Evolutionary conservation across 1,284 basidiomycete genomes (phyloP), one percentile per base, ranked within the genome.

Genomic region (Trichosporon coremiiforme): DNA sequence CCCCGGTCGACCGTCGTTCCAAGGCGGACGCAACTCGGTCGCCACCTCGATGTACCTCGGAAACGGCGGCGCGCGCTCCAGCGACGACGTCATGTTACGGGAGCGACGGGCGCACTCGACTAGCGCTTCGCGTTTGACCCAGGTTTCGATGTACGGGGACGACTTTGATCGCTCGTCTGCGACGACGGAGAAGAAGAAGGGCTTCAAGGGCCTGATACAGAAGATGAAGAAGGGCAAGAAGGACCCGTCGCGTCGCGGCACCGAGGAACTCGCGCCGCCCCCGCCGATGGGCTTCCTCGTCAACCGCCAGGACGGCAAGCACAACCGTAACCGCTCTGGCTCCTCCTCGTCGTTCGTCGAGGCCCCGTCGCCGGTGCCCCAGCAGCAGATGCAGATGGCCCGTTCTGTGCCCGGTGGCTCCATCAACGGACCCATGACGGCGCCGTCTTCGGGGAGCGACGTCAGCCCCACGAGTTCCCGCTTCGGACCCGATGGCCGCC

Each of bases 201-300:
- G 91, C 10, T 80, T 95, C 64, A 90, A 91, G 73, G 93, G 91
- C 79, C 89, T 95, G 65, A 91, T 93, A 89, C 88, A 88, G 70
- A 88, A 91, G 64, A 89, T 95, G 74, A 79, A 78, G 66, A 75
- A 76, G 65, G 36, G 68, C 64, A 69, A 73, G 60, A 69, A 41
- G 74, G 90, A 92, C 77, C 83, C 87, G 17, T 64, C 64, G 2
- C 57, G 68, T 5, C 25, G 22, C 10, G 25, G 64, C 3, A 63
- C 70, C 13, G 68, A 73, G 45, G 57, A 75, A 71, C 85, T 95
- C 45, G 89, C 90, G 1, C 93, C 93, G 1, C 93, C 93, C 4
- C 93, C 93, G 3, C 90, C 92, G 2, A 80, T 95, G 69, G 91
- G 91, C 0, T 94, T 93, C 83, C 87, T 95, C 47, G 91, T 94